These are phyloP conservation scores for Pestalotiopsis sp. DNA, from an alignment of 2,329 filamentous ascomycete genomes.

Conservation along the genomic window DNA sequence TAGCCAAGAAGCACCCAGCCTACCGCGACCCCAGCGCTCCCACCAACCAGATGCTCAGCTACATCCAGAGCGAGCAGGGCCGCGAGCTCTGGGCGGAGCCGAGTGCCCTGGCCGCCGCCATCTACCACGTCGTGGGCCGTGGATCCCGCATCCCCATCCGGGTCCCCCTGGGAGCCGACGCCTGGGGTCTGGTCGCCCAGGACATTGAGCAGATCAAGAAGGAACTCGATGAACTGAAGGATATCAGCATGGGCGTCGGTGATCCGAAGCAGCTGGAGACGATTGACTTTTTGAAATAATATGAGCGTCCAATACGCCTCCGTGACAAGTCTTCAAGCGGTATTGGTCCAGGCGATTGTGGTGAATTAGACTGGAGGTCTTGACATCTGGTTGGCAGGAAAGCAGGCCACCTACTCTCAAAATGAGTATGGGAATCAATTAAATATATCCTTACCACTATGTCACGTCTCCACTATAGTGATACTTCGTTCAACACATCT, in stretches of 20 bases:
- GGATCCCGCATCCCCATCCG: neutral
- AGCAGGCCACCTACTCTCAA: too few species aligned
- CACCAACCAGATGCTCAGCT: neutral
- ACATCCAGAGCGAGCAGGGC: neutral
- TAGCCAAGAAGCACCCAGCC: neutral
- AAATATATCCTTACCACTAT: too few species aligned
- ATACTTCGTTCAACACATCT: too few species aligned
- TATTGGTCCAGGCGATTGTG: conserved; percentile 27
- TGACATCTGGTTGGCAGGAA: too few species aligned
- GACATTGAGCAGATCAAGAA: too few species aligned
- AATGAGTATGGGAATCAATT: too few species aligned
- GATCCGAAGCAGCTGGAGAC: too few species aligned
- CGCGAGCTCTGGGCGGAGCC: neutral
- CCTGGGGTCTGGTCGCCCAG: neutral
- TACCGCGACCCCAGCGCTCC: neutral
- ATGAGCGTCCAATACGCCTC: neutral
- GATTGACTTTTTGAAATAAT: neutral
- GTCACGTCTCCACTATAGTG: too few species aligned
- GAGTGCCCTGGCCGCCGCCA: neutral
- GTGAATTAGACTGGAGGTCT: too few species aligned
- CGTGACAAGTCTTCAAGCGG: conserved; percentile 32
- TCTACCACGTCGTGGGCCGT: too few species aligned
- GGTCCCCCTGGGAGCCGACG: neutral
- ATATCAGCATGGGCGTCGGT: too few species aligned
- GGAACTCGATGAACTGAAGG: neutral